phyloP scores from a whole-genome alignment of 768 basidiomycete species.

The Butyriboletus loyo region DNA sequence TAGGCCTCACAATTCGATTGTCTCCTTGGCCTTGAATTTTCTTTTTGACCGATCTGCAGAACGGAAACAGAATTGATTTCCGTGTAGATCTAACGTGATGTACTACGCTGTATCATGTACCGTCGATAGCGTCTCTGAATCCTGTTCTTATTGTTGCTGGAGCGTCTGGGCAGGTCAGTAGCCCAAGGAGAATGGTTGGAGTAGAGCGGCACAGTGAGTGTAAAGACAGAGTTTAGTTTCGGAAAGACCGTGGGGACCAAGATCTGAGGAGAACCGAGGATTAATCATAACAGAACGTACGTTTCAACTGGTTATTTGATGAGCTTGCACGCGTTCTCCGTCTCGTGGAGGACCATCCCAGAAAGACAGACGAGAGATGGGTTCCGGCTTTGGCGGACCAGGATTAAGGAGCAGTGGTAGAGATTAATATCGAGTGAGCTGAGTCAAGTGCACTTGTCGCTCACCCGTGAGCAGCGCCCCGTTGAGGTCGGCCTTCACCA shows the following conservation, averaged over 20 bases:
- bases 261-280: background rate
- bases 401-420: background rate
- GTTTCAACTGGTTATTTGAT: constrained; percentile 66
- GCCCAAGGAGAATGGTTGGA: constrained; percentile 45
- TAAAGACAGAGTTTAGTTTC: constrained; percentile 74
- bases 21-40: constrained; percentile 87
- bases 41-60: constrained; percentile 75
- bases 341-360: constrained; percentile 87
- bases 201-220: constrained; percentile 69
- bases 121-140: constrained; percentile 22
- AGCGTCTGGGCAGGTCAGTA: constrained; percentile 5
- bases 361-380: constrained; percentile 67
- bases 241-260: constrained; percentile 56
- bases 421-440: background rate
- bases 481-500: constrained; percentile 88
- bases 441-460: constrained; percentile 10
- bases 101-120: no score
- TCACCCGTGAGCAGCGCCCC: constrained; percentile 76
- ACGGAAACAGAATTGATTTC: constrained; percentile 83
- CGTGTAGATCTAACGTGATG: constrained; percentile 78
- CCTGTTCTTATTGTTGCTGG: background rate
- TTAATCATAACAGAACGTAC: constrained; percentile 35
- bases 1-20: constrained; percentile 55
- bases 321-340: constrained; percentile 84
- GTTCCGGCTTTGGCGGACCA: constrained; percentile 78